Conservation (phyloP, 179 eudicot species). For the Spinacia oleracea region DNA sequence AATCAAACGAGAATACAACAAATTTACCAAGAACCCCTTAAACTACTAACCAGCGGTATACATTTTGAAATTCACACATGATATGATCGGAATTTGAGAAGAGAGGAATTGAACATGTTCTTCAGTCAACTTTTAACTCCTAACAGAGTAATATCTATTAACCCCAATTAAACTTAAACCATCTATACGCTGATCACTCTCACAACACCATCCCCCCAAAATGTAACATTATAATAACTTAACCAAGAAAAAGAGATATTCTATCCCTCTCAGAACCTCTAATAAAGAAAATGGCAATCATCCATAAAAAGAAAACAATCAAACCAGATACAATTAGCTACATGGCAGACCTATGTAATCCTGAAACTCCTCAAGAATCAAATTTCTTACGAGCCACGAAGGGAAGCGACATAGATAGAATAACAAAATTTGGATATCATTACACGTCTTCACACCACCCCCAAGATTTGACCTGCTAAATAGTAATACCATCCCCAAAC, state of each 20-base stretch:
- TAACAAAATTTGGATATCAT: not conserved
- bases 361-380: not conserved
- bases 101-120: not conserved
- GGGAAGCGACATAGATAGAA: not conserved
- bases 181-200: too few relatives aligned
- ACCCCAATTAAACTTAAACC: not conserved
- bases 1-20: not conserved
- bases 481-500: not conserved
- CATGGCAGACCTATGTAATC: not conserved
- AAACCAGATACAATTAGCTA: not conserved
- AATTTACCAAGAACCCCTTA: not conserved
- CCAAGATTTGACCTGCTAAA: not conserved
- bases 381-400: not conserved
- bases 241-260: not conserved
- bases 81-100: not conserved
- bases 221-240: not conserved
- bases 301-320: not conserved
- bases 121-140: not conserved
- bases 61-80: not conserved
- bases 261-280: not conserved
- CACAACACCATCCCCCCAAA: not conserved
- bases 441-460: not conserved
- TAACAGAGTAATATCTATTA: not conserved
- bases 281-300: not conserved
- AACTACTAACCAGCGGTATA: not conserved